Percentiles rank a stretch among this genome's conserved stretches.
phyloP scores from a whole-genome alignment of 306 rosid genomes.

The Geum urbanum region DNA sequence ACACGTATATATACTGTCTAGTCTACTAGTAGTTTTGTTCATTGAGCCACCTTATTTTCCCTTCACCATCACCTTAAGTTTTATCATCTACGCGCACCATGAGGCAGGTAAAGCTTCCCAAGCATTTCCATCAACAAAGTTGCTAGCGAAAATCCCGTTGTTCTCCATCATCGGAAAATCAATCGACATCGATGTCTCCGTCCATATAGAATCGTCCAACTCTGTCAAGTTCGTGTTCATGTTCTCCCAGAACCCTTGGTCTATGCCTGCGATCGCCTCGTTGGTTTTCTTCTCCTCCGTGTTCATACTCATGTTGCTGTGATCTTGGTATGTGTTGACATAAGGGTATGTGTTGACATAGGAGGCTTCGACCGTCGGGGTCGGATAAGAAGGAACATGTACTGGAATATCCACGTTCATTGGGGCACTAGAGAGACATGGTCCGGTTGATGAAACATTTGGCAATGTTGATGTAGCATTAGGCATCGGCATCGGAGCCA shows the following conservation, averaged over 20 bases:
- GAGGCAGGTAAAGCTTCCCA: slow-evolving; percentile 47
- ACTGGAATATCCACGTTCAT: not conserved
- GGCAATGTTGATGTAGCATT: not conserved
- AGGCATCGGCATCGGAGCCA: not conserved
- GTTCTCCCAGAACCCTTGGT: slow-evolving; percentile 34
- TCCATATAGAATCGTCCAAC: slow-evolving; percentile 65
- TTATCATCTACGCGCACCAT: slow-evolving; percentile 49
- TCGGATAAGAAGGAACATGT: not conserved
- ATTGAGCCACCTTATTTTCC: not conserved
- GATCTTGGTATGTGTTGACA: not conserved
- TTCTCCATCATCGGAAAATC: slow-evolving; percentile 47
- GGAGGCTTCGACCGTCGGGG: not conserved
- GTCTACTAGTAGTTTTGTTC: not conserved
- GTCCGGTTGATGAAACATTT: not conserved
- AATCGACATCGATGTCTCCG: slow-evolving; percentile 63
- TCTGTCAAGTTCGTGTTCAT: slow-evolving; percentile 30
- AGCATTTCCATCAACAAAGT: slow-evolving; percentile 32
- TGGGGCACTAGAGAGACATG: too few species aligned
- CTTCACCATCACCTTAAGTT: not conserved
- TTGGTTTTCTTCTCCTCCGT: not conserved
- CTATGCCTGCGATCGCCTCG: slow-evolving; percentile 15
- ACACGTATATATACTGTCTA: not conserved
- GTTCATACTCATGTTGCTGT: not conserved
- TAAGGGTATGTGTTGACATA: not conserved
- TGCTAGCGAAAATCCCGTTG: slow-evolving; percentile 19